Percentiles rank a stretch among this genome's conserved stretches.
Evolutionary conservation across 1,284 basidiomycete genomes (phyloP).

Genomic region (Austroboletus rostrupii): DNA sequence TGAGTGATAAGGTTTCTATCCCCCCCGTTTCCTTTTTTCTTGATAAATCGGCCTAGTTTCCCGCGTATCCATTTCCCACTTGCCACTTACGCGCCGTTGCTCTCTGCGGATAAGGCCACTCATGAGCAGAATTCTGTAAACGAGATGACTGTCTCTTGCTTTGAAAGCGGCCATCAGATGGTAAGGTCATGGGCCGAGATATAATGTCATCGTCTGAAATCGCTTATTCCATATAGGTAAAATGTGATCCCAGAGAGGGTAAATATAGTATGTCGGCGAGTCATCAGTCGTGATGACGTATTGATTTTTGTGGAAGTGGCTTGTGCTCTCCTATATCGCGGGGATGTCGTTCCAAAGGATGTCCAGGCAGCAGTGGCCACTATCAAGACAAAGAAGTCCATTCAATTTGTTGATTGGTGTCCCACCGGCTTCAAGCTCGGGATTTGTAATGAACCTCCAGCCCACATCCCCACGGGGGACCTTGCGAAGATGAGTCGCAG

Average conservation of each 20-base stretch:
- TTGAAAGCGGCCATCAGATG: conserved; percentile 98
- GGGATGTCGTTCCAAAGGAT: conserved; percentile 98
- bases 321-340: conserved; percentile 87
- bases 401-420: conserved; percentile 99
- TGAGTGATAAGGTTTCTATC: conserved; percentile 38
- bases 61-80: conserved; percentile 98
- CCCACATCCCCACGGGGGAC: conserved; percentile 89
- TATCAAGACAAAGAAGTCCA: conserved; percentile 96
- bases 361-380: conserved; percentile 89
- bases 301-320: conserved; percentile 53
- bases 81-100: conserved; percentile 92
- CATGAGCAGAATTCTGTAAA: conserved; percentile 98
- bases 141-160: conserved; percentile 98
- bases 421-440: conserved; percentile 97
- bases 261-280: conserved; percentile 81
- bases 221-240: conserved; percentile 46
- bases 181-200: conserved; percentile 34
- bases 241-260: conserved; percentile 92
- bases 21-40: background rate
- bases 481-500: conserved; percentile 92
- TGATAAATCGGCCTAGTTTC: conserved; percentile 52
- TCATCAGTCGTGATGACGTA: background rate
- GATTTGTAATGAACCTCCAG: conserved; percentile 95
- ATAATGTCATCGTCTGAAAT: conserved; percentile 6
- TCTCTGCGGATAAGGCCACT: conserved; percentile 83